Base-by-base conservation (phyloP, 305 asterid species). In the Fraxinus sp. region DNA sequence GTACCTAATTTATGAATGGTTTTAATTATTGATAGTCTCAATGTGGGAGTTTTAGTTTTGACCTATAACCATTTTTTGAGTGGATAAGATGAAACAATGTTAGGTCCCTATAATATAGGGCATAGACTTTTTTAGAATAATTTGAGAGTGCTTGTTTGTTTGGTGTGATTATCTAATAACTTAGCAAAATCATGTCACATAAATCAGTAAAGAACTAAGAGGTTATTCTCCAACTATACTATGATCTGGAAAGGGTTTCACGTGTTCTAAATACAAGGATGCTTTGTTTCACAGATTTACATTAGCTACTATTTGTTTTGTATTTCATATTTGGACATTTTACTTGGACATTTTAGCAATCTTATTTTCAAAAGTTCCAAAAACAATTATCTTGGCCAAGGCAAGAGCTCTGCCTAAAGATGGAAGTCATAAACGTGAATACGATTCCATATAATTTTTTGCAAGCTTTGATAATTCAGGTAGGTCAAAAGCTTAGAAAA, bases 1-100 rank as follows among this genome's bases (percentile, higher is more conserved):
- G 75, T 46, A 36, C 73, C 77, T 64, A 59, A 77, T 75, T 87
- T 84, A 77, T 57, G 26, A 77, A 79, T 33, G 39, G 37, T 82
- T 68, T 77, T 77, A 18, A 43, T 49, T 82, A 52, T 70, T 75
- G 59, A 18, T 64, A 30, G 28, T 71, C 68, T 70, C 59, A 32
- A 80, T 75, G 14, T 28, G 8, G 26, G 62, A 36, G 55, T 82
- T 75, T 68, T 20, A 10, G 36, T 75, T 14, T 43, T 14, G 76
- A 16, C 5, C 11, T 2, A 14, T 16, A 2, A 33, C 39, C 76
- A 24, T 66, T 66, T 71, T 71, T 71, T 71, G 39, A 10, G 39
- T 80, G 24, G 43, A 52, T 59, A 46, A 46, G 83, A 39, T 85
- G 71, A 78, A 20, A 49, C 80, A 70, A 59, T 32, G 36, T 84